Conservation (phyloP, 2,329 filamentous ascomycete genomes). For the Incumbomyces lentus region DNA sequence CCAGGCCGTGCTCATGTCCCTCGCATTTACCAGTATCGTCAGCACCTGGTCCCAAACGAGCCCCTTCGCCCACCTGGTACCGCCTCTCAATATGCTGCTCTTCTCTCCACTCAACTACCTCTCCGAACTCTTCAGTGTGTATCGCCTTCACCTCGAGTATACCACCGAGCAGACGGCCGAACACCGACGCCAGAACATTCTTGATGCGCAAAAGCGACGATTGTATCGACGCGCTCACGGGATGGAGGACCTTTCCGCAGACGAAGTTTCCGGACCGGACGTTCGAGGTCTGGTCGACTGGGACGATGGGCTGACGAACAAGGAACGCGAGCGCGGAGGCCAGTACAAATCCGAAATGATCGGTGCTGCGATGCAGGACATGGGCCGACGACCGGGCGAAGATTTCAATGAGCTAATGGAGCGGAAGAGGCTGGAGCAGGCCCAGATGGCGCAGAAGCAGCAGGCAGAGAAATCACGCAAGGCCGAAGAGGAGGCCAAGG, state of each 20-base stretch:
- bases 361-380: slow-evolving; percentile 24
- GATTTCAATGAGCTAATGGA: slow-evolving; percentile 11
- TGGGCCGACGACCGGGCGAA: slow-evolving; percentile 14
- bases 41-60: slow-evolving; percentile 42
- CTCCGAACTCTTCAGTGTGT: slow-evolving; percentile 57
- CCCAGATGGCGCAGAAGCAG: slow-evolving; percentile 5
- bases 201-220: slow-evolving; percentile 78
- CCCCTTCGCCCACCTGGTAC: slow-evolving; percentile 69
- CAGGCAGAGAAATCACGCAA: slow-evolving; percentile 17
- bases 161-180: slow-evolving; percentile 58
- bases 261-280: slow-evolving; percentile 26
- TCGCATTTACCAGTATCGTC: slow-evolving; percentile 23
- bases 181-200: slow-evolving; percentile 60
- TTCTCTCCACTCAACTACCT: slow-evolving; percentile 60
- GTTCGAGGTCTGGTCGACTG: slow-evolving; percentile 20
- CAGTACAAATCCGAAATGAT: slow-evolving; percentile 13
- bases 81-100: slow-evolving; percentile 57
- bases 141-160: slow-evolving; percentile 66
- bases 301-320: slow-evolving; percentile 31
- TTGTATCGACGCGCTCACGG: slow-evolving; percentile 82
- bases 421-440: slow-evolving; percentile 8
- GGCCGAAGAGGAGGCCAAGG: slow-evolving; percentile 9
- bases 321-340: slow-evolving; percentile 26
- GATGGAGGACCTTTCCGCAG: slow-evolving; percentile 45
- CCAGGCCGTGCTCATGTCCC: slow-evolving; percentile 37